Evolutionary conservation across 2,329 filamentous ascomycete species (phyloP), one percentile per base, ranked within the genome.

Genomic region (Massarina eburnea): DNA sequence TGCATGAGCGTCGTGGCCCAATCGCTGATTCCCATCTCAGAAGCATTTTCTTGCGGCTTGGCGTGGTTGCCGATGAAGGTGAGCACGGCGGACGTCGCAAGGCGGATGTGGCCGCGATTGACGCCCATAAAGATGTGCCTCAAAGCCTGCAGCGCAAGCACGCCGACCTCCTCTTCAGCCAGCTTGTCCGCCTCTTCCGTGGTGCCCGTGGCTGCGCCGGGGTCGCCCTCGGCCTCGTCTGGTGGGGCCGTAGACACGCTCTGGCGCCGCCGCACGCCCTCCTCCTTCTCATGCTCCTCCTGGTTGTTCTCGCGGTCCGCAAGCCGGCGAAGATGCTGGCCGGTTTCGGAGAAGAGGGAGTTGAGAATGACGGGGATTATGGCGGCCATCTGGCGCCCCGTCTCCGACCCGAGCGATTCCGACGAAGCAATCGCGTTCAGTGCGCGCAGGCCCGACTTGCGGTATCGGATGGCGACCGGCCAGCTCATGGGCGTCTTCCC

Each of bases 1-100:
- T 86, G 83, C 66, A 95, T 89, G 40, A 97, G 78, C 46, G 84
- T 86, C 20, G 90, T 86, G 1, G 90, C 86, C 92, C 92, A 97
- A 39, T 82, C 86, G 58, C 44, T 78, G 68, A 19, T 71, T 73
- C 58, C 80, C 76, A 48, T 71, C 64, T 34, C 85, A 74, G 43
- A 53, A 8, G 58, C 46, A 9, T 62, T 44, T 14, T 64, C 56
- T 8, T 60, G 45, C 20, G 58, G 52, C 44, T 61, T 58, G 38
- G 68, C 55, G 38, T 70, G 62, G 7, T 51, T 58, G 3, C 62
- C 71, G 51, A 95, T 83, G 62, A 95, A 96, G 24, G 80, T 81
- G 39, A 97, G 74, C 20, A 94, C 79, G 1, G 87, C 81, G 1
- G 77, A 75, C 0, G 91, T 94, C 14, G 89, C 90, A 30, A 82